Conservation (phyloP, 108 stramenopile genomes). For the Licmophora abbreviata region DNA sequence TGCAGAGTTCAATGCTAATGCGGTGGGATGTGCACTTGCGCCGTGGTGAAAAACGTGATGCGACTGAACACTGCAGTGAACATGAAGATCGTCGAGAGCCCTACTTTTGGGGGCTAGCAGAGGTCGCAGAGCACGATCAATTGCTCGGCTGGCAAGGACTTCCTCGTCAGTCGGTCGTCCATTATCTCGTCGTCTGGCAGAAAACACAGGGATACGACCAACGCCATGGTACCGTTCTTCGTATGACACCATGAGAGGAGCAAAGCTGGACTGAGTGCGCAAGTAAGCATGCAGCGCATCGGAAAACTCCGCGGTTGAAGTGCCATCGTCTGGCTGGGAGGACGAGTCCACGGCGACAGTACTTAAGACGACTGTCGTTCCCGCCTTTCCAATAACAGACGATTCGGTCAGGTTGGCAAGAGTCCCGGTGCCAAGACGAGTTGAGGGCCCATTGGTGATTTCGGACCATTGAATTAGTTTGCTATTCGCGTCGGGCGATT, state of each 20-base stretch:
- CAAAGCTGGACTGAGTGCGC: slow-evolving; percentile 9
- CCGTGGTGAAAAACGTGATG: slow-evolving; percentile 10
- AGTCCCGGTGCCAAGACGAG: slow-evolving; percentile 16
- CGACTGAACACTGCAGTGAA: slow-evolving; percentile 45
- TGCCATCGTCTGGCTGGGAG: too few species aligned
- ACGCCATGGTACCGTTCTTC: slow-evolving; percentile 55
- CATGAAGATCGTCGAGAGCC: slow-evolving; percentile 25
- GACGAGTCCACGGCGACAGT: slow-evolving; percentile 14
- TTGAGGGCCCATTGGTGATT: slow-evolving; percentile 8
- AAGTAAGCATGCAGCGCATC: neutral
- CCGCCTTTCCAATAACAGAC: slow-evolving; percentile 23
- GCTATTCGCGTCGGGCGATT: neutral
- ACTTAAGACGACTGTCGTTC: slow-evolving; percentile 20
- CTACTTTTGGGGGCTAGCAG: slow-evolving; percentile 12
- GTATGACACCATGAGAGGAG: slow-evolving; percentile 51
- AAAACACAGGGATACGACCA: slow-evolving; percentile 43
- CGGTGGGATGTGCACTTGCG: slow-evolving; percentile 40
- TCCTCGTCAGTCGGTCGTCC: slow-evolving; percentile 53
- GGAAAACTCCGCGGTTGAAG: neutral
- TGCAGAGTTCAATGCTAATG: slow-evolving; percentile 74
- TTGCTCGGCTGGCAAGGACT: slow-evolving; percentile 39
- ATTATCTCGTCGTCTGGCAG: slow-evolving; percentile 38
- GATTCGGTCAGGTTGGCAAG: slow-evolving; percentile 24
- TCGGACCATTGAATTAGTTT: neutral
- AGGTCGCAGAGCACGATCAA: slow-evolving; percentile 60